A percentile compares a stretch with the other conserved stretches of the same genome.
These are phyloP conservation scores for Salvia rosmarinus DNA, from an alignment of 257 asterid species.

Conservation along the genomic window DNA sequence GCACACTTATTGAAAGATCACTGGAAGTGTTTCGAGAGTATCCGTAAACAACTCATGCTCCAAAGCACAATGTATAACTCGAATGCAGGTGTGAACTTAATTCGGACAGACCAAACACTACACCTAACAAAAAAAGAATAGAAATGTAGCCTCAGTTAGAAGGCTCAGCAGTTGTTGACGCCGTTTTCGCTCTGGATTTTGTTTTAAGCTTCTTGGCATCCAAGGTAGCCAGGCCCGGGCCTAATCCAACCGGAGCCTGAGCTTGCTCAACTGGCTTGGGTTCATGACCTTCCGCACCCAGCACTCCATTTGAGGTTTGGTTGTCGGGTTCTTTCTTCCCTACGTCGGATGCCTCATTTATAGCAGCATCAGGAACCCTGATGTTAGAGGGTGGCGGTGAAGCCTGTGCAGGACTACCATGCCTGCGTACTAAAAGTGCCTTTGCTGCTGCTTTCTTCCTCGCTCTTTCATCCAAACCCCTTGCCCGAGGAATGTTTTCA, in stretches of 20 bases:
- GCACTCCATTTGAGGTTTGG: conserved; percentile 42
- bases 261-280: conserved; percentile 46
- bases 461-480: conserved; percentile 86
- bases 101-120: conserved; percentile 15
- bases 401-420: conserved; percentile 63
- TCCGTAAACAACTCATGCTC: not conserved
- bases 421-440: conserved; percentile 74
- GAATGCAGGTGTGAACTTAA: not conserved
- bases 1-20: conserved; percentile 19
- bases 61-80: conserved; percentile 17
- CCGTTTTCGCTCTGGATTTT: conserved; percentile 54
- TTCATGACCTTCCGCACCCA: conserved; percentile 32
- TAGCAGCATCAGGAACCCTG: conserved; percentile 33
- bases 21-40: conserved; percentile 13
- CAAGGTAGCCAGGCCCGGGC: conserved; percentile 64
- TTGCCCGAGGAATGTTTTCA: conserved; percentile 65
- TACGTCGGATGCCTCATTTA: conserved; percentile 1
- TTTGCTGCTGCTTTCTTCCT: conserved; percentile 92
- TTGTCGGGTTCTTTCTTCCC: conserved; percentile 50
- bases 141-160: not conserved
- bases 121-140: conserved; percentile 30
- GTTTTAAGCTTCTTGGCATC: conserved; percentile 70
- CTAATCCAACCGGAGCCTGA: conserved; percentile 76
- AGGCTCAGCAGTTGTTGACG: conserved; percentile 32
- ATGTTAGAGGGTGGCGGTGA: conserved; percentile 60